Evolutionary conservation across 2,329 filamentous ascomycete genomes (phyloP), one percentile per base, ranked within the genome.

Genomic region (Botryosphaeria dothidea): DNA sequence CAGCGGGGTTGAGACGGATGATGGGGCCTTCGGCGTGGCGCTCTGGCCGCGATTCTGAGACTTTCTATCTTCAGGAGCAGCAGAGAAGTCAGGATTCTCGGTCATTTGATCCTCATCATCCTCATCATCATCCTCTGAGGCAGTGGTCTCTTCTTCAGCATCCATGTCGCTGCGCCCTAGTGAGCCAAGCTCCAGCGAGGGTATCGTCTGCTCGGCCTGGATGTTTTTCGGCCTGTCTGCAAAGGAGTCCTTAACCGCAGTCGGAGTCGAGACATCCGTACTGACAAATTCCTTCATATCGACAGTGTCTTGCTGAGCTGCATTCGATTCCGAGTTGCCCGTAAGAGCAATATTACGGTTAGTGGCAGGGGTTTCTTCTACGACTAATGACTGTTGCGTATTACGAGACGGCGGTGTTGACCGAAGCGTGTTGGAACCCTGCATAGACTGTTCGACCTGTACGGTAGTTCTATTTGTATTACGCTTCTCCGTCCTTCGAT

Each of bases 391-490:
- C 17, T 49, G 58, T 3, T 49, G 58, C 1, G 62, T 43, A 21
- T 49, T 38, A 13, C 27, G 36, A 15, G 45, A 27, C 4, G 58
- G 45, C 6, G 43, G 48, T 3, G 58, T 27, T 3, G 46, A 38
- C 11, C 21, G 21, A 4, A 46, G n/a, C 5, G 21, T 7, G 13
- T 27, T 13, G 21, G 58, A 27, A 21, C 19, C 58, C 17, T 62
- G 58, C 58, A 62, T 62, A n/a, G 58, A 62, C 19, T 51, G 45
- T 8, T 49, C 58, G 8, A 62, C 58, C 34, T 62, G 58, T 13
- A 62, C 31, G 3, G 43, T 13, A 19, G 58, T 27, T 29, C 45
- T 38, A 21, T 19, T 25, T 3, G 19, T 49, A 3, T 11, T 11
- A 19, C 27, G 27, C 57, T 49, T 25, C 3, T 15, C 21, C 5